Conservation (phyloP, 2,329 filamentous ascomycete genomes). For the Arthroderma sp. region DNA sequence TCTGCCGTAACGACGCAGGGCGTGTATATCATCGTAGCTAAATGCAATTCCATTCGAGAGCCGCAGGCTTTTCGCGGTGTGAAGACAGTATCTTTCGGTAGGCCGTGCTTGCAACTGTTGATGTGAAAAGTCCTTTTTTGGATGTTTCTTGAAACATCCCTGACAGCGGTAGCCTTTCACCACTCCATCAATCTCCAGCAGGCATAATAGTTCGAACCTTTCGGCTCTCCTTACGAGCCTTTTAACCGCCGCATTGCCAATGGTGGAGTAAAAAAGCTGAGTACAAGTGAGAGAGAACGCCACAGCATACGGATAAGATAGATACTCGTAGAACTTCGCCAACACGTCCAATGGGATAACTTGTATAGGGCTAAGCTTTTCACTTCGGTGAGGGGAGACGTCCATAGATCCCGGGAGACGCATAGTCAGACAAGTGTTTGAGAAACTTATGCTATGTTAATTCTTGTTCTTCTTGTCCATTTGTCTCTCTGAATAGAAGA, state of each 20-base stretch:
- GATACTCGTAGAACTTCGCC: background rate
- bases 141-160: background rate
- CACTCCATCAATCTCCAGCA: constrained; percentile 2
- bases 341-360: background rate
- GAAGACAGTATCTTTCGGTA: background rate
- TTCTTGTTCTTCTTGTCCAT: too few relatives aligned
- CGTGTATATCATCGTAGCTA: background rate
- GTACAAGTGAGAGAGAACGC: background rate
- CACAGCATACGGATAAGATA: background rate
- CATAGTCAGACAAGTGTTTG: too few relatives aligned
- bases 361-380: too few relatives aligned
- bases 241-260: too few relatives aligned
- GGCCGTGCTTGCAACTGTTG: constrained; percentile 1
- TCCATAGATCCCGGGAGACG: too few relatives aligned
- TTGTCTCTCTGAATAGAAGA: too few relatives aligned
- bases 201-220: background rate
- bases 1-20: background rate
- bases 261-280: background rate
- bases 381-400: too few relatives aligned
- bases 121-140: background rate
- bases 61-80: background rate
- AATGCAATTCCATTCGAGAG: background rate
- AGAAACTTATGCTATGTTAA: too few relatives aligned
- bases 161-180: constrained; percentile 2
- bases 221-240: background rate